These are phyloP conservation scores for Pyrus betulifolia DNA, from an alignment of 306 rosid species.

Conservation along the genomic window DNA sequence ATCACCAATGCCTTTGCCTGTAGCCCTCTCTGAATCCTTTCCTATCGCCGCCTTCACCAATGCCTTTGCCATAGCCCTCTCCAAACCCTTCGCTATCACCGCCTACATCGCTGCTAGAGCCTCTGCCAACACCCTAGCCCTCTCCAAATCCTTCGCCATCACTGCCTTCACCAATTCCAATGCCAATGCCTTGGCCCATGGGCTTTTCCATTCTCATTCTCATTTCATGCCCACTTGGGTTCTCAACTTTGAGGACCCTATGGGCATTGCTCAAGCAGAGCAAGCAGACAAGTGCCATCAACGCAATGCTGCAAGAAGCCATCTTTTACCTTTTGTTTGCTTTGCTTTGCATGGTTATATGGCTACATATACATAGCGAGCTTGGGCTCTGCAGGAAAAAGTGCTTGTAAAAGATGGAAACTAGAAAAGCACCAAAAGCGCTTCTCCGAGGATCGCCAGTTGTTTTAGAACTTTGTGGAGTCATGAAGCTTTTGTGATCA, in stretches of 20 bases:
- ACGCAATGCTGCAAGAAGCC: not conserved
- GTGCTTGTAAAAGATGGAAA: not conserved
- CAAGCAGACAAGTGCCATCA: not conserved
- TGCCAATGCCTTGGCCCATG: not conserved
- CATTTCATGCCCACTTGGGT: not conserved
- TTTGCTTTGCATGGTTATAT: not conserved
- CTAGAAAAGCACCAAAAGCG: not conserved
- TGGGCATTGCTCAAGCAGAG: not conserved
- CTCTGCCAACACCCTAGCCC: not conserved
- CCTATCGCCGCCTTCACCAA: not conserved
- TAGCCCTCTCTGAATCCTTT: not conserved
- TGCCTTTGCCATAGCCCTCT: not conserved
- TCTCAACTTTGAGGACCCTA: not conserved
- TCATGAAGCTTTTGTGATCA: conserved; percentile 11
- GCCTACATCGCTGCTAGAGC: not conserved
- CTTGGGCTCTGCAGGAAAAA: not conserved
- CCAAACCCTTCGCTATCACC: not conserved
- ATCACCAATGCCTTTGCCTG: not conserved
- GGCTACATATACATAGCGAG: not conserved
- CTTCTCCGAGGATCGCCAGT: not conserved
- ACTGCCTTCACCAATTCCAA: not conserved
- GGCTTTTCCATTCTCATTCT: not conserved
- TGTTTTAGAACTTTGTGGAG: not conserved
- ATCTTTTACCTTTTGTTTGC: not conserved
- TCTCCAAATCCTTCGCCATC: not conserved